A percentile compares a stretch with the other conserved stretches of the same genome.
Evolutionary conservation across 2,329 filamentous ascomycete genomes (phyloP).

Genomic region (Fusarium proliferatum): DNA sequence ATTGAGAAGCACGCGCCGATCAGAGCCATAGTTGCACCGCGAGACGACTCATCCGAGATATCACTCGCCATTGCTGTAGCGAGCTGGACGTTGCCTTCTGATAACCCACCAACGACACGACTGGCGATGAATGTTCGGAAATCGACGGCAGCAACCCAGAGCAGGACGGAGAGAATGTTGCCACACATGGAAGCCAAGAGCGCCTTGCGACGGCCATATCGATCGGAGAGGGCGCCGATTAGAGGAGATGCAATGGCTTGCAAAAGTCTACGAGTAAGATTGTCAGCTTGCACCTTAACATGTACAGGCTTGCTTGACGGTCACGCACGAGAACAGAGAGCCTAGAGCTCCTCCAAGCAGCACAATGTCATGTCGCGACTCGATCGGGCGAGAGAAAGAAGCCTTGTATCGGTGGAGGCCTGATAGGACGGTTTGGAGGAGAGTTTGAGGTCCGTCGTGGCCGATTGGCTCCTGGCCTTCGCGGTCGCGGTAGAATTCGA

Average conservation of each 20-base stretch:
- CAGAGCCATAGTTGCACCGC: slow-evolving; percentile 93
- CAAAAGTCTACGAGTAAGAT: slow-evolving; percentile 69
- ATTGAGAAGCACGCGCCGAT: slow-evolving; percentile 97
- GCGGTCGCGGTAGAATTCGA: slow-evolving; percentile 93
- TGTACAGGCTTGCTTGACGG: neutral
- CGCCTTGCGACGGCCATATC: slow-evolving; percentile 85
- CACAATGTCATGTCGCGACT: slow-evolving; percentile 96
- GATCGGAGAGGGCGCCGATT: slow-evolving; percentile 89
- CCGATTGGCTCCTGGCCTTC: slow-evolving; percentile 68
- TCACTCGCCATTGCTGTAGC: slow-evolving; percentile 97
- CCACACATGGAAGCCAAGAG: slow-evolving; percentile 92
- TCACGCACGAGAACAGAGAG: slow-evolving; percentile 79
- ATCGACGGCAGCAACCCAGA: slow-evolving; percentile 94
- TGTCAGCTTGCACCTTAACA: slow-evolving; percentile 3
- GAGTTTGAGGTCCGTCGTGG: slow-evolving; percentile 64
- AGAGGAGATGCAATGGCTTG: slow-evolving; percentile 93
- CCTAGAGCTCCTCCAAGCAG: slow-evolving; percentile 92
- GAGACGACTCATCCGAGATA: slow-evolving; percentile 85
- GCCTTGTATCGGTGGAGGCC: slow-evolving; percentile 96
- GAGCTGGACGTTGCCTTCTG: slow-evolving; percentile 96
- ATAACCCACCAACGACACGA: slow-evolving; percentile 89
- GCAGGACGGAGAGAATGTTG: slow-evolving; percentile 90
- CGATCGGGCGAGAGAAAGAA: slow-evolving; percentile 90
- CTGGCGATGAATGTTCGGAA: slow-evolving; percentile 97
- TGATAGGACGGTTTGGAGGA: slow-evolving; percentile 82